Percentiles rank a stretch among this genome's conserved stretches.
These are phyloP conservation scores for Gossypium longicalyx DNA, from an alignment of 345 rosid species.

Conservation along the genomic window DNA sequence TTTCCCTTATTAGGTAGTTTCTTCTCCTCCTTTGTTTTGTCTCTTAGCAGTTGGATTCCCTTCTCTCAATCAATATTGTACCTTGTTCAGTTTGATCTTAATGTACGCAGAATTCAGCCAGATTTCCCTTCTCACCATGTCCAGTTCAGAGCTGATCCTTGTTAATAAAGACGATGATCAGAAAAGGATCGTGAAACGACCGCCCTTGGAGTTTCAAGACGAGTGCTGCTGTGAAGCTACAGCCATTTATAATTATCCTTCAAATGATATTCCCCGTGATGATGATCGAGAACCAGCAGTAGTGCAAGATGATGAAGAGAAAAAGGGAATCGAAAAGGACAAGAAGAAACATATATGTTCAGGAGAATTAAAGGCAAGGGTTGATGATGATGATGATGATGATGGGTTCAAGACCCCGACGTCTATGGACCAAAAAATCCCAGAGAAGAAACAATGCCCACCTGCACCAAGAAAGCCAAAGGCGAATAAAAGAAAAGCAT, in stretches of 20 bases:
- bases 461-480: slow-evolving; percentile 45
- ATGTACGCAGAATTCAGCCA: slow-evolving; percentile 4
- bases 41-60: too few relatives aligned
- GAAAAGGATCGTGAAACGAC: slow-evolving; percentile 28
- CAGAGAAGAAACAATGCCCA: slow-evolving; percentile 42
- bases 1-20: too few relatives aligned
- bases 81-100: slow-evolving; percentile 1
- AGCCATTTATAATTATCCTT: neutral
- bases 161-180: slow-evolving; percentile 21
- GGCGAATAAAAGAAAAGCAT: slow-evolving; percentile 31
- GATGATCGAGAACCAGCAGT: neutral
- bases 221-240: neutral
- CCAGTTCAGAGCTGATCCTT: slow-evolving; percentile 29
- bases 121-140: slow-evolving; percentile 21
- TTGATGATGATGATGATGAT: slow-evolving; percentile 23
- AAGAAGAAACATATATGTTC: neutral
- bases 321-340: neutral
- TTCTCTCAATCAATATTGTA: too few relatives aligned
- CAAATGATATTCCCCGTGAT: neutral
- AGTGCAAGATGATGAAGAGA: neutral
- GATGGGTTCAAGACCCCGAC: slow-evolving; percentile 68
- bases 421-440: slow-evolving; percentile 42
- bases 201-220: slow-evolving; percentile 14
- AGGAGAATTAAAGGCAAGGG: neutral
- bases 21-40: too few relatives aligned